Conservation (phyloP, 257 asterid species). For the Solanum lycopersicoides region DNA sequence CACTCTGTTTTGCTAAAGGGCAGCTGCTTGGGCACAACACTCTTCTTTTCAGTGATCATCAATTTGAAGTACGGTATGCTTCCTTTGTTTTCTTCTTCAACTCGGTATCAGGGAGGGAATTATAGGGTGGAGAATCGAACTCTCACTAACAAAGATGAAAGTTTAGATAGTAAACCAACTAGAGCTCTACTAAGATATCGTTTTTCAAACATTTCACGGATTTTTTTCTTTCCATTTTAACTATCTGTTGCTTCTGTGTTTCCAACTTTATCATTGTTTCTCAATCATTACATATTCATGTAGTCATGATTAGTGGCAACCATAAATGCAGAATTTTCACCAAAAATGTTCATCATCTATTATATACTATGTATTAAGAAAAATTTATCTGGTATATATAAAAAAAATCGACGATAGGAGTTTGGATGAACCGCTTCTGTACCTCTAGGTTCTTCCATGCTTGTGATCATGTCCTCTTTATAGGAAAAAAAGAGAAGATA, state of each 20-base stretch:
- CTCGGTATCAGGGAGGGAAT: not conserved
- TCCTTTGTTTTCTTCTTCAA: not conserved
- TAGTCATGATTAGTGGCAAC: not conserved
- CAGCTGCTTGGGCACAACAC: not conserved
- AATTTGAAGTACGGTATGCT: not conserved
- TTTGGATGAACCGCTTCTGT: not conserved
- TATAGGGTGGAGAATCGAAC: not conserved
- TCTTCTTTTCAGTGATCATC: not conserved
- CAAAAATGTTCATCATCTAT: not conserved
- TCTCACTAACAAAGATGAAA: not conserved
- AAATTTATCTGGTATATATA: not conserved
- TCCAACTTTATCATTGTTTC: not conserved
- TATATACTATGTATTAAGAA: not conserved
- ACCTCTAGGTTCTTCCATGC: not conserved
- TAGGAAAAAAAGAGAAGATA: not conserved
- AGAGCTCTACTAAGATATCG: not conserved
- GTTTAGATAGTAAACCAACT: not conserved
- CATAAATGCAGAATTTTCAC: not conserved
- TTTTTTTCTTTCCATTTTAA: not conserved
- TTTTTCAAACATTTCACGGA: not conserved
- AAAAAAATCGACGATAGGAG: no score
- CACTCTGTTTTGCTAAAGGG: not conserved
- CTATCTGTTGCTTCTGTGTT: not conserved
- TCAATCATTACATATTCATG: not conserved
- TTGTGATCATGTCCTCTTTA: not conserved